Percentiles rank a stretch among this genome's conserved stretches.
Evolutionary conservation across 495 filamentous ascomycete genomes (phyloP).

Genomic region (Articulospora tetracladia): DNA sequence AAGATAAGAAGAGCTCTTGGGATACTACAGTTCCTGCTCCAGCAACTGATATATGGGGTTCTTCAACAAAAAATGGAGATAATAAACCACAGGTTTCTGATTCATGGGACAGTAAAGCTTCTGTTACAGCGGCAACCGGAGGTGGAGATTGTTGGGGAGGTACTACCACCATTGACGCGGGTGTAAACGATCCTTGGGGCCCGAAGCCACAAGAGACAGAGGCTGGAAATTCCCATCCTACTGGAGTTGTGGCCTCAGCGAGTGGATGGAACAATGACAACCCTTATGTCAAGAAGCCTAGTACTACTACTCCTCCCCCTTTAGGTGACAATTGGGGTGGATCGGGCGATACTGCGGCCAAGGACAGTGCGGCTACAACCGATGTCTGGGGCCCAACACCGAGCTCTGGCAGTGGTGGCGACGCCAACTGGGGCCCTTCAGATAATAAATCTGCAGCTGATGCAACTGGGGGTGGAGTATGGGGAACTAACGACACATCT

Average conservation of each 20-base stretch:
- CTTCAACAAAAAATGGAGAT: too few species aligned
- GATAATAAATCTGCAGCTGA: neutral
- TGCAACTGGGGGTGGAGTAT: neutral
- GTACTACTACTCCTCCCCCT: neutral
- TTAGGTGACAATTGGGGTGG: neutral
- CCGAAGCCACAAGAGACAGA: too few species aligned
- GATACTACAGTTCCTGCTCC: too few species aligned
- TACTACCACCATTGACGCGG: too few species aligned
- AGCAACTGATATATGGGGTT: too few species aligned
- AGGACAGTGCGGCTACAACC: neutral
- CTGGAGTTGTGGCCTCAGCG: neutral
- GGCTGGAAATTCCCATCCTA: neutral
- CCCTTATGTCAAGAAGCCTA: neutral
- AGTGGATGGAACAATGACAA: neutral
- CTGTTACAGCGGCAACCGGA: too few species aligned
- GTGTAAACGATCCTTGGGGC: neutral
- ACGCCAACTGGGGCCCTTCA: neutral
- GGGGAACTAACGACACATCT: neutral
- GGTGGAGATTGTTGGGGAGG: too few species aligned
- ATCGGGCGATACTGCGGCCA: neutral
- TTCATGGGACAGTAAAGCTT: neutral
- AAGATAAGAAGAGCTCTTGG: neutral
- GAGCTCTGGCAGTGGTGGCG: neutral
- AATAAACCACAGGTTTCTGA: too few species aligned
- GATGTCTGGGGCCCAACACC: neutral